Evolutionary conservation across 2,329 filamentous ascomycete genomes (phyloP), one percentile per base, ranked within the genome.

Genomic region (Pseudomassariella vexata): DNA sequence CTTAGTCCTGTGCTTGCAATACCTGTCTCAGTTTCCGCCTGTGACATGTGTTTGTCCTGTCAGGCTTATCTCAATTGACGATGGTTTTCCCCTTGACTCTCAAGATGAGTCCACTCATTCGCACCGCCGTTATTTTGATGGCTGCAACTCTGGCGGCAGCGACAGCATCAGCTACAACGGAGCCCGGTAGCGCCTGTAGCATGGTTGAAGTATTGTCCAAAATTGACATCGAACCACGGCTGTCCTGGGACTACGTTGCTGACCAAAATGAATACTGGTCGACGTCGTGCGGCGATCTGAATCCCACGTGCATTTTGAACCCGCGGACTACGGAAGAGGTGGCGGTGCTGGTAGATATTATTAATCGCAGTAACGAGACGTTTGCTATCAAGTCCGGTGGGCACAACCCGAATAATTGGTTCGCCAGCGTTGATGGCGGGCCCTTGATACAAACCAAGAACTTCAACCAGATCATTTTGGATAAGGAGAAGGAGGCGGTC

Each of bases 351-450:
- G 59, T 79, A 28, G 61, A 59, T 17, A 57, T 68, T 19, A 59
- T 79, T 9, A 60, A 58, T 6, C 50, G 62, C 20, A 62, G 62
- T 24, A 56, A 62, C 22, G 68, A 67, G 34, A 52, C 49, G 3
- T 79, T 79, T 40, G 72, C 73, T 6, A 52, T 74, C 42, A 70
- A 73, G 42, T 68, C 68, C 6, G 74, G 73, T 18, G 75, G 74
- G 1, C 73, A 79, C 50, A 71, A 68, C 35, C 66, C 71, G 4
- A 74, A 75, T 44, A 59, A 67, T 12, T 66, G 66, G 38, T 67
- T 65, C 23, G 63, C 72, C 2, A 77, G 65, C 41, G 65, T 70
- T 28, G 49, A 63, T 10, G 62, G 54, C 2, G 70, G 69, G 0
- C 55, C 70, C 2, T 49, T 70, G 5, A 65, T 79, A 39, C 70